These are phyloP conservation scores for Tolypocladium sp. DNA, from an alignment of 2,329 filamentous ascomycete species.

Conservation along the genomic window DNA sequence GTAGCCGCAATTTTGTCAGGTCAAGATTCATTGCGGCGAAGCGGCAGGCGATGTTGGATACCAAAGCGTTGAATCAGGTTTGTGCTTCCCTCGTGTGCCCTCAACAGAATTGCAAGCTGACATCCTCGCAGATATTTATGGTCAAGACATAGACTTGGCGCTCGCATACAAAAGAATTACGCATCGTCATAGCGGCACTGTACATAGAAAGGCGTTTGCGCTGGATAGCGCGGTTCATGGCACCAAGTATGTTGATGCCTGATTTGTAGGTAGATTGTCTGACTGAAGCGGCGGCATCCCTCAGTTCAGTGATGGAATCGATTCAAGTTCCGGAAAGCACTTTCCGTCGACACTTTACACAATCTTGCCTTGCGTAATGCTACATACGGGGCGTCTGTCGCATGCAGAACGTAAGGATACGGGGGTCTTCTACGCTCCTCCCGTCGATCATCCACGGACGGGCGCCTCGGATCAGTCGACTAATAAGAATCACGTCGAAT, in stretches of 20 bases:
- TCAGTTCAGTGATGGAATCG: not conserved
- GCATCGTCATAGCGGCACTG: not conserved
- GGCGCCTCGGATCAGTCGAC: too few species aligned
- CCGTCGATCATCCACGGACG: too few species aligned
- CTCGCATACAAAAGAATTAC: not conserved
- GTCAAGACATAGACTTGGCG: conserved; percentile 37
- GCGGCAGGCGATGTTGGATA: conserved; percentile 71
- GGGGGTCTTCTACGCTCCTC: too few species aligned
- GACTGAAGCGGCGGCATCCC: not conserved
- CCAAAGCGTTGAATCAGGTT: conserved; percentile 79
- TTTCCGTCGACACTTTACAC: not conserved
- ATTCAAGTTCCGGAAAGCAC: not conserved
- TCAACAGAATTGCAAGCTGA: not conserved
- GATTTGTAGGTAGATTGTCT: not conserved
- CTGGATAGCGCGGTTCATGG: not conserved
- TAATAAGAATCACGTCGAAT: too few species aligned
- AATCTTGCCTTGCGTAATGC: not conserved
- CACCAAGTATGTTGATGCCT: not conserved
- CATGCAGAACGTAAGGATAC: too few species aligned
- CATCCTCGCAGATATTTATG: conserved; percentile 54
- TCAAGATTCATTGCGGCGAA: conserved; percentile 85
- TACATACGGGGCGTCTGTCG: too few species aligned
- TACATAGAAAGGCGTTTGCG: not conserved
- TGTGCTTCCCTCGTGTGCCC: conserved; percentile 10
- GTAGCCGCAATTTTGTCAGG: conserved; percentile 62